Conservation (phyloP, 2,329 filamentous ascomycete genomes). For the Dactylonectria macrodidyma region DNA sequence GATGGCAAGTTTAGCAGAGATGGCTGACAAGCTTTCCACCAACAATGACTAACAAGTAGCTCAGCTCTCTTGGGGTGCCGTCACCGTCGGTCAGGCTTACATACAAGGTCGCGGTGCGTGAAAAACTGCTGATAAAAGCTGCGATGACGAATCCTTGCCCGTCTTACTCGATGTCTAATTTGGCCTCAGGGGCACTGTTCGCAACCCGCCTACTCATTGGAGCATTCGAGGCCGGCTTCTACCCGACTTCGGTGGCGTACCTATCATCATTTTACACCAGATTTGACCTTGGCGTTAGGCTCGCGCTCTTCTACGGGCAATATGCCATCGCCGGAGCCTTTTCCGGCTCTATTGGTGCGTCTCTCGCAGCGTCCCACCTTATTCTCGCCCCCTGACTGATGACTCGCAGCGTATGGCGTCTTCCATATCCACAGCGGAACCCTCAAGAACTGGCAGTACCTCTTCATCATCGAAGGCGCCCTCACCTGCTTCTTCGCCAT, state of each 20-base stretch:
- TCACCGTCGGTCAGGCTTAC: conserved; percentile 46
- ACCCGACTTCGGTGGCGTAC: conserved; percentile 48
- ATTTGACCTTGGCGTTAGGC: conserved; percentile 45
- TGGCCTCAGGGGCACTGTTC: conserved; percentile 40
- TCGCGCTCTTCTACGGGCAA: conserved; percentile 49
- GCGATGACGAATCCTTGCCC: not conserved
- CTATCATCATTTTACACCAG: conserved; percentile 46
- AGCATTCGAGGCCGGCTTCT: conserved; percentile 48
- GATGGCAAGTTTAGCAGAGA: conserved; percentile 38
- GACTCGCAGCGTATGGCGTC: conserved; percentile 44
- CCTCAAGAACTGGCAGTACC: conserved; percentile 75
- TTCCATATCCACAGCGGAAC: conserved; percentile 43
- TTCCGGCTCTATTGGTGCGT: conserved; percentile 47
- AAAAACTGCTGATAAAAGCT: not conserved
- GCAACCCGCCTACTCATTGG: conserved; percentile 47
- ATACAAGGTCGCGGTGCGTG: conserved; percentile 45
- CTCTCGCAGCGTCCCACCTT: not conserved
- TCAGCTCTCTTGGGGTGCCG: conserved; percentile 46
- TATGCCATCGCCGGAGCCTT: conserved; percentile 48
- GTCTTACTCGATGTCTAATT: conserved; percentile 34
- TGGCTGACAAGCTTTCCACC: conserved; percentile 1
- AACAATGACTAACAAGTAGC: conserved; percentile 26
- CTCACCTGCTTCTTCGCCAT: conserved; percentile 51
- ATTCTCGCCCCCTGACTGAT: conserved; percentile 18
- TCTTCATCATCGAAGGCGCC: conserved; percentile 79